A percentile compares a stretch with the other conserved stretches of the same genome.
Conservation (phyloP, 441 rosid species). For the Geranium incanum region DNA sequence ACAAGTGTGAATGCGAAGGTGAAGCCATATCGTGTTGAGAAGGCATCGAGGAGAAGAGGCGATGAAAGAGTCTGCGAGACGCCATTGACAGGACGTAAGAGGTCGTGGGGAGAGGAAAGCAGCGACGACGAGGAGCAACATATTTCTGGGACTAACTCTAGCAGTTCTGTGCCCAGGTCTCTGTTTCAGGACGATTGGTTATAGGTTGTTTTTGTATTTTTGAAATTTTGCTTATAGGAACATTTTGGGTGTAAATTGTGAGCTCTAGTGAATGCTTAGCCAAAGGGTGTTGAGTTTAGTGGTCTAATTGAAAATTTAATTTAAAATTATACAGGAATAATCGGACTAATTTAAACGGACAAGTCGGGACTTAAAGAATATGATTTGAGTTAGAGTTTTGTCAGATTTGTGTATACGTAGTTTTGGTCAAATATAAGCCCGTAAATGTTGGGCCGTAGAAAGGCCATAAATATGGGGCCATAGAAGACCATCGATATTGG, state of each 20-base stretch:
- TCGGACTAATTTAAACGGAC: too few relatives aligned
- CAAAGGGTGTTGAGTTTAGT: too few relatives aligned
- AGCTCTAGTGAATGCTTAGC: too few relatives aligned
- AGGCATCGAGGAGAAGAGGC: conserved; percentile 31
- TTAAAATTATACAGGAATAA: too few relatives aligned
- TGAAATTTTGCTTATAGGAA: neutral
- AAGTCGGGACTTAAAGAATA: too few relatives aligned
- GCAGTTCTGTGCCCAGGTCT: conserved; percentile 58
- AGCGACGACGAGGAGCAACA: conserved; percentile 23
- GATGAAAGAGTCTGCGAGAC: conserved; percentile 71
- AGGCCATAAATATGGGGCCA: too few relatives aligned
- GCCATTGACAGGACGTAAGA: conserved; percentile 45
- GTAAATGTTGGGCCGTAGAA: too few relatives aligned
- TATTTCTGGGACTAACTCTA: conserved; percentile 18
- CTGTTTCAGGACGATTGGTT: conserved; percentile 52
- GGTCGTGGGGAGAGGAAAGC: conserved; percentile 24
- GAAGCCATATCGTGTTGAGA: conserved; percentile 26
- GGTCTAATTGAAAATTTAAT: too few relatives aligned
- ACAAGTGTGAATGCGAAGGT: conserved; percentile 22
- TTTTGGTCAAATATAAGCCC: too few relatives aligned
- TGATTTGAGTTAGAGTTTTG: too few relatives aligned
- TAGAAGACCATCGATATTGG: too few relatives aligned
- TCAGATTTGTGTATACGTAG: too few relatives aligned
- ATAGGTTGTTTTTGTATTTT: neutral
- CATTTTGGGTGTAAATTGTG: neutral